These are phyloP conservation scores for Cercophora newfieldiana DNA, from an alignment of 495 filamentous ascomycete species.

Conservation along the genomic window DNA sequence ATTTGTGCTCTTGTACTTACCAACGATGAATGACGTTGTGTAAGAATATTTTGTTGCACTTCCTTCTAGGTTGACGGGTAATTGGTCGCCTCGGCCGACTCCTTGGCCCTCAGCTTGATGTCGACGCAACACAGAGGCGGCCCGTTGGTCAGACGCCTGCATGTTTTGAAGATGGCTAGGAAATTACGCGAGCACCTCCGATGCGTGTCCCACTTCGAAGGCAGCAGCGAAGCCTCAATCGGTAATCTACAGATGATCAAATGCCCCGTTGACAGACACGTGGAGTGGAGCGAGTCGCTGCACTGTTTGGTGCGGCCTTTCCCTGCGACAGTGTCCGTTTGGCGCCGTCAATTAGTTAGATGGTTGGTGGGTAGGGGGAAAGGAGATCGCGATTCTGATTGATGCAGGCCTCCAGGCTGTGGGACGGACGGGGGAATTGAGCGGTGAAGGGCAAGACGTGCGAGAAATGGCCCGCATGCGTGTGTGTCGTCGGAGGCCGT, in stretches of 20 bases:
- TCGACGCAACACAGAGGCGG: not conserved
- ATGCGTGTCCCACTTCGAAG: not conserved
- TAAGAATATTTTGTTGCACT: not conserved
- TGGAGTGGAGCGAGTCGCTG: slow-evolving; percentile 9
- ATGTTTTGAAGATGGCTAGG: not conserved
- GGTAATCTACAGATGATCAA: not conserved
- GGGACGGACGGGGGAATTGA: not conserved
- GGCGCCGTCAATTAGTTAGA: not conserved
- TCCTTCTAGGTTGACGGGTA: not conserved
- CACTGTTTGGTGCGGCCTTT: not conserved
- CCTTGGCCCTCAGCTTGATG: not conserved
- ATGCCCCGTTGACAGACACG: slow-evolving; percentile 9
- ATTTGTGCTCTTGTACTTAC: not conserved
- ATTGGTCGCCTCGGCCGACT: not conserved
- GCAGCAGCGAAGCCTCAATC: too few species aligned
- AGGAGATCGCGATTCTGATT: not conserved
- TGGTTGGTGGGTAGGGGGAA: not conserved
- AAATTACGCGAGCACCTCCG: not conserved
- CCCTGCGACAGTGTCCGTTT: not conserved
- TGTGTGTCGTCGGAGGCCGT: not conserved
- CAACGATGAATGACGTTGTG: not conserved
- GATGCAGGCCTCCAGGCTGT: not conserved
- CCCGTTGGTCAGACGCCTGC: not conserved
- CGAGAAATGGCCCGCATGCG: not conserved
- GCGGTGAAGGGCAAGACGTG: not conserved